Percentiles rank a stretch among this genome's conserved stretches.
These are phyloP conservation scores for Colletotrichum graminicola DNA, from an alignment of 2,329 filamentous ascomycete genomes.

Conservation along the genomic window DNA sequence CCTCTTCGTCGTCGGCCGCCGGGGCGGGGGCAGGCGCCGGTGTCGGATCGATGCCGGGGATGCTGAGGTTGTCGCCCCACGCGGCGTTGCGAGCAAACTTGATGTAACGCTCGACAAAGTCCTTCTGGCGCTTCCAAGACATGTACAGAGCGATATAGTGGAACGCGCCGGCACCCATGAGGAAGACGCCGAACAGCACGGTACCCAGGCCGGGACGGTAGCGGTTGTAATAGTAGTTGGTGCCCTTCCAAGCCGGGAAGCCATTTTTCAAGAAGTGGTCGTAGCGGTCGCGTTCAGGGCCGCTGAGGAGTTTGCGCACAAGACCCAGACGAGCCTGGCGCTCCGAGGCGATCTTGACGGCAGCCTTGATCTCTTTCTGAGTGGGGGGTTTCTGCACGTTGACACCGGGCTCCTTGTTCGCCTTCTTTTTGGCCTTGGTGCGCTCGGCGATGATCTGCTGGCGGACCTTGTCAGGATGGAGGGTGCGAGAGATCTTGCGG, in stretches of 20 bases:
- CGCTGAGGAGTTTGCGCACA: conserved; percentile 87
- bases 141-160: conserved; percentile 91
- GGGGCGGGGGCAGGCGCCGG: conserved; percentile 59
- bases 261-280: conserved; percentile 94
- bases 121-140: conserved; percentile 88
- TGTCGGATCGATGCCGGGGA: conserved; percentile 73
- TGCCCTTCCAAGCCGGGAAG: conserved; percentile 96
- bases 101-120: conserved; percentile 94
- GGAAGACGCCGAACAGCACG: conserved; percentile 83
- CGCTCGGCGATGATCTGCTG: conserved; percentile 82
- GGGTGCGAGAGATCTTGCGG: conserved; percentile 83
- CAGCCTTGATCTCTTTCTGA: conserved; percentile 79
- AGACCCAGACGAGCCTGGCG: conserved; percentile 87
- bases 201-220: conserved; percentile 92
- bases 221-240: conserved; percentile 96
- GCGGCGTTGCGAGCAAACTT: conserved; percentile 87
- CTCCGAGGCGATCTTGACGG: conserved; percentile 84
- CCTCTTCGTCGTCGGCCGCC: conserved; percentile 61
- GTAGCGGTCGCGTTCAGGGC: conserved; percentile 85
- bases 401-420: conserved; percentile 68
- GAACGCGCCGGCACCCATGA: conserved; percentile 84
- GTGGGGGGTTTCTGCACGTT: conserved; percentile 78
- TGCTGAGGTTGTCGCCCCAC: conserved; percentile 85
- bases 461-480: conserved; percentile 97
- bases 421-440: conserved; percentile 65